Base-by-base conservation (phyloP, 345 rosid species). In the Pugionium cornutum region DNA sequence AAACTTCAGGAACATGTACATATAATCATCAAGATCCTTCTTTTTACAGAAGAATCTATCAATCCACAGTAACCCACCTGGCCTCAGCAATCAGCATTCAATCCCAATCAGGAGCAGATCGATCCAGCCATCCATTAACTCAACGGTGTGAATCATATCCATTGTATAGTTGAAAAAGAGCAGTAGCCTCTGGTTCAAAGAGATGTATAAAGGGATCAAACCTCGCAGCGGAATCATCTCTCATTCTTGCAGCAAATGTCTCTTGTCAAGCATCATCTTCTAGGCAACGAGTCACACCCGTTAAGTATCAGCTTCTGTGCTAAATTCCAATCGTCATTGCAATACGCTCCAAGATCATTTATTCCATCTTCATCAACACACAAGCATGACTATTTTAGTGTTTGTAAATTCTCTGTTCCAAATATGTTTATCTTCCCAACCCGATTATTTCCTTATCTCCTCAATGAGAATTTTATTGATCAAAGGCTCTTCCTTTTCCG, bases 221-320 rank as follows among this genome's bases (percentile, higher is more conserved):
- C 98, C 95, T 66, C 98, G 69, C 7, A 92, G 83, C 0, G 98
- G 92, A 4, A 92, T 86, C 79, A 76, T 75, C 79, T 65, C 82
- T 83, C 98, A 87, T 92, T 70, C 98, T 81, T 0, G 89, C 91
- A 2, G 98, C 98, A 42, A 92, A 89, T 32, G 92, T 87, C 96
- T 72, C 97, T 71, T 30, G 98, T 79, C 48, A 92, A 64, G 78
- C 97, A 92, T 49, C 91, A 66, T 62, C 97, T 81, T 55, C 91
- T 79, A 0, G 97, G 98, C 69, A 92, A 69, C 1, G 97, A 96
- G 77, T 89, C 98, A 28, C 97, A 86, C 10, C 94, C 94, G 0
- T 57, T 48, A 36, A 87, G 47, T 85, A 86, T 78, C 18, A 92
- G 88, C 80, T 73, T 89, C 76, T 92, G 98, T 28, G 88, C 91